Evolutionary conservation across 108 stramenopile genomes (phyloP), one percentile per base, ranked within the genome.

Genomic region (Schizochytrium sp.): DNA sequence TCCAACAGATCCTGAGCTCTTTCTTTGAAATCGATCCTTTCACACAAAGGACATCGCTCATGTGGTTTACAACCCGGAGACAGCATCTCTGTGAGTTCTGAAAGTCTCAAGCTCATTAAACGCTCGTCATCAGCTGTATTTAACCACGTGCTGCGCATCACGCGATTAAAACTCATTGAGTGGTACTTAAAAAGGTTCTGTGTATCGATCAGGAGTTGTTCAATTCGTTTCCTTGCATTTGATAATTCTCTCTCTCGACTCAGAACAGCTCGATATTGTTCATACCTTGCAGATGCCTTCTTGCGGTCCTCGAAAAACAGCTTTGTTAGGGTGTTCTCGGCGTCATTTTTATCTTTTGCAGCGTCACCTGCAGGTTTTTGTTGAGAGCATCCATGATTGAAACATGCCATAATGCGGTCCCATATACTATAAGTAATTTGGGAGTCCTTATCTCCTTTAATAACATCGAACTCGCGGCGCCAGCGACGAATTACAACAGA

Each of bases 81-180:
- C 50, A 83, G 47, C 17, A 83, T 83, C 28, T 83, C 76, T 38
- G 28, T 49, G 53, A 83, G 76, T 53, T 83, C 76, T 28, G 5
- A 5, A 55, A 83, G 10, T 8, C 47, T 42, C 15, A 83, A 13
- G 38, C 55, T 53, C 53, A 55, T 49, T 1, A 83, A 53, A 8
- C 76, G 76, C 47, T 83, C 76, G 28, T 83, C 47, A 53, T 83
- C 53, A 12, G 76, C 53, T 10, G 76, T 40, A n/a, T 83, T 17
- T 1, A 55, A n/a, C 76, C 76, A 83, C 5, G 76, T 83, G 47
- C 13, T 38, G 3, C 76, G 47, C 76, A 83, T 83, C 10, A 83
- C 12, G 13, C 76, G 76, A 1, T 83, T 83, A 2, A 83, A 83
- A 53, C 76, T 83, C 17, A 83, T 10, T 42, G 50, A 53, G 28